phyloP scores from a whole-genome alignment of 768 basidiomycete species.

The Exidia glandulosa region DNA sequence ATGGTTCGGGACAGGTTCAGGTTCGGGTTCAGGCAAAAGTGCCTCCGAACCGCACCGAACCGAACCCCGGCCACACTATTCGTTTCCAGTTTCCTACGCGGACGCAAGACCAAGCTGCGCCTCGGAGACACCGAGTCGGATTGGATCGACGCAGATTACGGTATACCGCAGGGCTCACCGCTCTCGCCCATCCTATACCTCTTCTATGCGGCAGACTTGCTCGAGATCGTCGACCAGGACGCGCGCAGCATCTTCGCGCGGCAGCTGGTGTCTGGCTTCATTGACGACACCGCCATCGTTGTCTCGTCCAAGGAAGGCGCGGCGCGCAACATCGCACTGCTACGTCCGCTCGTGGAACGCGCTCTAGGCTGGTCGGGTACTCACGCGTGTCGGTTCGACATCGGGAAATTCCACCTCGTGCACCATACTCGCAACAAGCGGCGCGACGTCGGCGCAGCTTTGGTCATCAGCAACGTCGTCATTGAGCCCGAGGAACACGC shows the following conservation, averaged over 20 bases:
- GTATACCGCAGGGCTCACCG: slow-evolving; percentile 15
- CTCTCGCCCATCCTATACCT: slow-evolving; percentile 13
- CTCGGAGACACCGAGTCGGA: slow-evolving; percentile 5
- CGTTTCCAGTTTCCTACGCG: not conserved
- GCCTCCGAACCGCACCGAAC: too few relatives aligned
- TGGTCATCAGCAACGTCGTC: not conserved
- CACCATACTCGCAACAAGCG: too few relatives aligned
- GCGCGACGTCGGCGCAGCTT: not conserved
- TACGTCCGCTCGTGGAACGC: too few relatives aligned
- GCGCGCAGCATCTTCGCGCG: not conserved
- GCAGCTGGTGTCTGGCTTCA: slow-evolving; percentile 4
- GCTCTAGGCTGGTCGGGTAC: too few relatives aligned
- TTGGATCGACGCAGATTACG: slow-evolving; percentile 2
- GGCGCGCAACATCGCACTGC: too few relatives aligned
- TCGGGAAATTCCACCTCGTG: too few relatives aligned
- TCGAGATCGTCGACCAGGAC: slow-evolving; percentile 4
- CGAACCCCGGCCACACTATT: too few relatives aligned
- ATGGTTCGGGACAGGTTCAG: too few relatives aligned
- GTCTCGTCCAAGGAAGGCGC: too few relatives aligned
- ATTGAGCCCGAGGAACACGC: not conserved
- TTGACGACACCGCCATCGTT: slow-evolving; percentile 10
- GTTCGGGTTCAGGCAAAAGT: too few relatives aligned
- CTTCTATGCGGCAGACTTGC: slow-evolving; percentile 13
- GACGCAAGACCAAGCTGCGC: not conserved
- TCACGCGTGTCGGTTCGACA: too few relatives aligned